Evolutionary conservation across 352 stramenopile genomes (phyloP), one percentile per base, ranked within the genome.

Genomic region (Phytopythium sindhum): DNA sequence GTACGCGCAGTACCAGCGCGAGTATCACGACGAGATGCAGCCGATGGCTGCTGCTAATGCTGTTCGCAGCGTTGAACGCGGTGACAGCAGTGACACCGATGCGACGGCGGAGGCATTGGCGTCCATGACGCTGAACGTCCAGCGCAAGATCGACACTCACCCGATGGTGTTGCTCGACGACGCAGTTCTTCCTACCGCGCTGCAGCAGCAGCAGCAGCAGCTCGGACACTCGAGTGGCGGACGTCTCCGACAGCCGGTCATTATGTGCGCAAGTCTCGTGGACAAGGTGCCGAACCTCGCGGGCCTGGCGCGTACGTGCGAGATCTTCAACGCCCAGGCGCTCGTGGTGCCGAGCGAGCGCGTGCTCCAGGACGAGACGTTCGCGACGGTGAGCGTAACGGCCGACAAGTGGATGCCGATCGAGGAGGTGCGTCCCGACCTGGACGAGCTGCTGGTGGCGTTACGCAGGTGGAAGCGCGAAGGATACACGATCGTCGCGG

Each of bases 251-350:
- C 82, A 93, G 68, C 75, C 76, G 0, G 73, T 93, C 37, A 90
- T 95, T 44, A 69, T 95, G 68, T 95, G 86, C 52, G 86, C 86
- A 19, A 91, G 81, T 35, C 81, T 99, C 23, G 86, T 99, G 10
- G 93, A 98, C 74, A 99, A 98, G 75, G 76, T 98, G 37, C 93
- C 96, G 15, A 99, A 99, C 73, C 69, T 98, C 21, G 96, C 87
- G 17, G 96, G 96, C 6, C 76, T 99, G 9, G 92, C 93, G 47
- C 80, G 96, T 47, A 99, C 95, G 1, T 95, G 89, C 60, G 96
- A 99, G 77, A 98, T 99, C 29, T 98, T 99, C 75, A 93, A 95
- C 54, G 89, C 90, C 11, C 72, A 95, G 62, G 79, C 82, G 35
- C 78, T 99, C 8, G 74, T 98, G 1, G 81, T 99, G 29, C 90